Percentiles rank a stretch among this genome's conserved stretches.
Evolutionary conservation across 176 grass and related monocot species (phyloP).

Genomic region (Oryza nivara): DNA sequence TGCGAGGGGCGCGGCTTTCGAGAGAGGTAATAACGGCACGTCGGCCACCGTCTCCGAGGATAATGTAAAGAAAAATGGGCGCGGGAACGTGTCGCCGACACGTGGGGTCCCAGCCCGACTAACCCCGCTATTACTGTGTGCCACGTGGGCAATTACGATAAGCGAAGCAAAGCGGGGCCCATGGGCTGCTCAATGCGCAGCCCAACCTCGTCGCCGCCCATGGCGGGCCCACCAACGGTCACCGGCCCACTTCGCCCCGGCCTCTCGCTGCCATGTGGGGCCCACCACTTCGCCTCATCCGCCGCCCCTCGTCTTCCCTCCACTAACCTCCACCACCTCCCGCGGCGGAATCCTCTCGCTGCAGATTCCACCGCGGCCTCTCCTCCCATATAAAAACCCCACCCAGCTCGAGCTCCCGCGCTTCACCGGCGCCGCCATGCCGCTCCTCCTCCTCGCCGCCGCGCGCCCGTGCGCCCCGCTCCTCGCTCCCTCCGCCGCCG

Average conservation of each 20-base stretch:
- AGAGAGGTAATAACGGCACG: not conserved
- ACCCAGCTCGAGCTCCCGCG: not conserved
- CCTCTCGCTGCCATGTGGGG: not conserved
- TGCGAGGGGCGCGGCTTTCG: slow-evolving; percentile 16
- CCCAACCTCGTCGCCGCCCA: not conserved
- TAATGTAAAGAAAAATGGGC: not conserved
- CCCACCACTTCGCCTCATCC: not conserved
- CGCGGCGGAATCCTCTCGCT: slow-evolving; percentile 37
- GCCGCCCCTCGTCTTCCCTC: not conserved
- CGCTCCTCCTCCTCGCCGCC: slow-evolving; percentile 11
- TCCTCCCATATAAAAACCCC: not conserved
- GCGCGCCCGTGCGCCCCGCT: not conserved
- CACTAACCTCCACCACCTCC: not conserved
- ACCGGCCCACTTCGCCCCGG: no score
- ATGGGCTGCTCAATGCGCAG: no score
- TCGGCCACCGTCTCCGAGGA: slow-evolving; percentile 22
- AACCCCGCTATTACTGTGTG: no score
- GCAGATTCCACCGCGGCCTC: slow-evolving; percentile 24
- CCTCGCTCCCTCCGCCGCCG: not conserved
- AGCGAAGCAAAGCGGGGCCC: no score
- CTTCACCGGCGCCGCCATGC: not conserved
- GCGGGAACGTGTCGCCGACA: no score
- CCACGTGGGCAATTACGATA: no score
- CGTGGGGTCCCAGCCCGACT: no score
- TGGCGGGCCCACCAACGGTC: not conserved